Conservation (phyloP, 1,284 basidiomycete species). For the Rhizoctonia solani region DNA sequence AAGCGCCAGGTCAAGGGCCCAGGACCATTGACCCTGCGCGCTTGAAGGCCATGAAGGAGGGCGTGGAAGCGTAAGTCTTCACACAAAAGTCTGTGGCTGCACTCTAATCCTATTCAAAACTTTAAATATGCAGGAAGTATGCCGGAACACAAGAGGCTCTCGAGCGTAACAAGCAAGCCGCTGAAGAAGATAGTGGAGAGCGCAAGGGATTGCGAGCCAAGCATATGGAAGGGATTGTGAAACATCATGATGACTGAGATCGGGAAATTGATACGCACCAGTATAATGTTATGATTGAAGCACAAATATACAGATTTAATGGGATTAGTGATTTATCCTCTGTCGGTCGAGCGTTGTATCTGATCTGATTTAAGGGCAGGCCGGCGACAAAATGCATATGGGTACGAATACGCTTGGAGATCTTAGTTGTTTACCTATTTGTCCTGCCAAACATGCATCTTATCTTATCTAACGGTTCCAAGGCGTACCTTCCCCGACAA, state of each 20-base stretch:
- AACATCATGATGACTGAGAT: conserved; percentile 22
- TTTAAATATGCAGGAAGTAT: conserved; percentile 10
- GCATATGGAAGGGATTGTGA: conserved; percentile 29
- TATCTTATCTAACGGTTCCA: conserved; percentile 24
- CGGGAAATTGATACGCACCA: no score
- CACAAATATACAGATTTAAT: no score
- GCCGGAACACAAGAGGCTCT: conserved; percentile 18
- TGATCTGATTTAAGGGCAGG: no score
- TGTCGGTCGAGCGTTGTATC: no score
- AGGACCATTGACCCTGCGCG: conserved; percentile 10
- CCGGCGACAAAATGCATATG: not conserved
- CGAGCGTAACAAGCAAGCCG: conserved; percentile 13
- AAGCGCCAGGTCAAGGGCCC: not conserved
- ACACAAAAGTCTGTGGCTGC: not conserved
- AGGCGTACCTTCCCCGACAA: not conserved
- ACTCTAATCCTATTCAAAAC: not conserved
- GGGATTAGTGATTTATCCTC: no score
- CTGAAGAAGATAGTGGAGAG: not conserved
- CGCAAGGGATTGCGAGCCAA: conserved; percentile 13
- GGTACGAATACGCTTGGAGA: not conserved
- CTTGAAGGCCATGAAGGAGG: conserved; percentile 12
- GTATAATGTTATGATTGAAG: not conserved
- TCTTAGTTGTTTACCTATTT: not conserved
- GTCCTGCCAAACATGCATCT: not conserved
- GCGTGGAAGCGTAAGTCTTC: conserved; percentile 14